Conservation (phyloP, 192 early-diverging fungal species). For the Chytriomyces sp. region DNA sequence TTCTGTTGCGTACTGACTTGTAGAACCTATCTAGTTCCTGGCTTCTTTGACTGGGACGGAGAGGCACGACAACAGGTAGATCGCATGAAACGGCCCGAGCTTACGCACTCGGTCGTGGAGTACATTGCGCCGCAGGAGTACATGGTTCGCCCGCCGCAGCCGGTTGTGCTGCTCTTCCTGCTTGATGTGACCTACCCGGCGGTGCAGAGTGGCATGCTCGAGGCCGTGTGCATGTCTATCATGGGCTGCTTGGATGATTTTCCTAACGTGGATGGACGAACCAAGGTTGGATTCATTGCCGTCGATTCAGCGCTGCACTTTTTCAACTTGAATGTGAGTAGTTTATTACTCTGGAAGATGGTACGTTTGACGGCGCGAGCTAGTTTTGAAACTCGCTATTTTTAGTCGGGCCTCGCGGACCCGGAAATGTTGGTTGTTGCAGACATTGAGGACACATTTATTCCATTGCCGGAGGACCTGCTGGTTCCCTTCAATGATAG, state of each 20-base stretch:
- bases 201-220: constrained; percentile 81
- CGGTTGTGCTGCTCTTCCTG: constrained; percentile 88
- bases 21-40: constrained; percentile 39
- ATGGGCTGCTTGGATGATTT: constrained; percentile 79
- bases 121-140: constrained; percentile 96
- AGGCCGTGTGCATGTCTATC: constrained; percentile 77
- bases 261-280: constrained; percentile 86
- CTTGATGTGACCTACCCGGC: constrained; percentile 94
- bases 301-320: constrained; percentile 89
- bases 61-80: constrained; percentile 77
- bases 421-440: constrained; percentile 94
- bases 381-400: neutral
- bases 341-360: constrained; percentile 1
- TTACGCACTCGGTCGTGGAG: constrained; percentile 89
- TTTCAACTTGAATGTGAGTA: constrained; percentile 76
- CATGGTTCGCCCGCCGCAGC: constrained; percentile 97
- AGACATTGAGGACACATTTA: constrained; percentile 86
- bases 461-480: constrained; percentile 88
- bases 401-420: constrained; percentile 58
- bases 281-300: constrained; percentile 87
- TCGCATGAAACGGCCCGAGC: constrained; percentile 84
- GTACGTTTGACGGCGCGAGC: constrained; percentile 32
- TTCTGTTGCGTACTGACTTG: neutral
- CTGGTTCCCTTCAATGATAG: constrained; percentile 89
- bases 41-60: constrained; percentile 63